Evolutionary conservation across 352 stramenopile genomes (phyloP), one percentile per base, ranked within the genome.

Genomic region (Phytophthora podocarpi): DNA sequence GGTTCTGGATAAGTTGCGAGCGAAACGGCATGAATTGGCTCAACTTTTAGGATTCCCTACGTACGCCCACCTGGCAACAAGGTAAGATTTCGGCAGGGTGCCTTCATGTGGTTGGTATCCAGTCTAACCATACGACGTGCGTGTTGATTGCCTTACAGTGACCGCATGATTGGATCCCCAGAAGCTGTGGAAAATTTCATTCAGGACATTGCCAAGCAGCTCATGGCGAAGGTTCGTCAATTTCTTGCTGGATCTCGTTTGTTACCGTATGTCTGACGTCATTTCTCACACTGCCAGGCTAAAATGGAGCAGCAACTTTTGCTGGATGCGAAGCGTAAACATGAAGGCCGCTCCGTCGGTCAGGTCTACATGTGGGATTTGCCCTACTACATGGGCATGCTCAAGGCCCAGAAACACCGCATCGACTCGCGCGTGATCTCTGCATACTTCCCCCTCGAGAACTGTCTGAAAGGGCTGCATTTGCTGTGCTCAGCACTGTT

Each of bases 311-410:
- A 82, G 10, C 48, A 78, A 26, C 49, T 90, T 26, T 55, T 96
- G 24, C 42, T 88, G 8, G 62, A 70, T 10, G 80, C 80, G 13
- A 96, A 96, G 64, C 63, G 78, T 12, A 61, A 68, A 8, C 70
- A 89, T 36, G 84, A 95, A 72, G 74, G 79, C 9, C 30, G 45
- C 12, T 58, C 54, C 12, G 66, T 64, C 11, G 40, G 72, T 31
- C 59, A 80, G 0, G 70, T 99, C 5, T 79, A 96, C 61, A 91
- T 97, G 66, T 99, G 96, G 96, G 96, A 99, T 72, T 60, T 98
- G 16, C 89, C 90, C 3, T 98, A 96, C 78, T 98, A 98, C 70
- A 96, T 94, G 72, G 82, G 85, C 10, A 89, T 92, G 78, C 72
- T 90, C 52, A 94, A 90, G 70, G 85, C 82, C 12, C 76, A 81